Percentiles rank a stretch among this genome's conserved stretches.
phyloP scores from a whole-genome alignment of 2,329 filamentous ascomycete genomes.

The Incumbomyces lentus region DNA sequence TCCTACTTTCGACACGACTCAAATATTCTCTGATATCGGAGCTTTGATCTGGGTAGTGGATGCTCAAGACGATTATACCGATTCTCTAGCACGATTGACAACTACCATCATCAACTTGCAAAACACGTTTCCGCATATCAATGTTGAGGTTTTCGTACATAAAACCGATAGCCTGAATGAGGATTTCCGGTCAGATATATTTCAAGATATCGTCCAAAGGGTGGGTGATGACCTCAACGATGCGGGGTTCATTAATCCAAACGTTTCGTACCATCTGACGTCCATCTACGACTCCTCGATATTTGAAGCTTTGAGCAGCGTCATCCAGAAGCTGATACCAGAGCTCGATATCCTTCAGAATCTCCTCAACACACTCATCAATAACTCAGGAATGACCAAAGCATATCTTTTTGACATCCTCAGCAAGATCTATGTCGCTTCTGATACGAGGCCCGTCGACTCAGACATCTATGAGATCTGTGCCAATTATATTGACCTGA shows the following conservation, averaged over 20 bases:
- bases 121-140: constrained; percentile 80
- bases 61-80: constrained; percentile 93
- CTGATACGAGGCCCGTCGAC: constrained; percentile 83
- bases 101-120: constrained; percentile 81
- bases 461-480: constrained; percentile 97
- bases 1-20: constrained; percentile 68
- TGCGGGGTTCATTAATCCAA: constrained; percentile 82
- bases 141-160: constrained; percentile 97
- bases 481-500: constrained; percentile 96
- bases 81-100: constrained; percentile 78
- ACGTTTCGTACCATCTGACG: constrained; percentile 89
- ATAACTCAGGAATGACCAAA: constrained; percentile 91
- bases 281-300: constrained; percentile 98
- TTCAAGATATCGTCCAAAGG: constrained; percentile 89
- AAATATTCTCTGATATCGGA: constrained; percentile 88
- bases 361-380: constrained; percentile 85
- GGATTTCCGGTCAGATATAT: constrained; percentile 91
- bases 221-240: constrained; percentile 95
- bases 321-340: constrained; percentile 94
- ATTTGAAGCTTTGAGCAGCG: constrained; percentile 96
- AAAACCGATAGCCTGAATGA: constrained; percentile 97
- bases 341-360: constrained; percentile 87
- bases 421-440: constrained; percentile 97
- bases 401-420: constrained; percentile 96
- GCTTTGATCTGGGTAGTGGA: constrained; percentile 98